These are phyloP conservation scores for Penicillium simplicissimum DNA, from an alignment of 495 filamentous ascomycete genomes.

Conservation along the genomic window DNA sequence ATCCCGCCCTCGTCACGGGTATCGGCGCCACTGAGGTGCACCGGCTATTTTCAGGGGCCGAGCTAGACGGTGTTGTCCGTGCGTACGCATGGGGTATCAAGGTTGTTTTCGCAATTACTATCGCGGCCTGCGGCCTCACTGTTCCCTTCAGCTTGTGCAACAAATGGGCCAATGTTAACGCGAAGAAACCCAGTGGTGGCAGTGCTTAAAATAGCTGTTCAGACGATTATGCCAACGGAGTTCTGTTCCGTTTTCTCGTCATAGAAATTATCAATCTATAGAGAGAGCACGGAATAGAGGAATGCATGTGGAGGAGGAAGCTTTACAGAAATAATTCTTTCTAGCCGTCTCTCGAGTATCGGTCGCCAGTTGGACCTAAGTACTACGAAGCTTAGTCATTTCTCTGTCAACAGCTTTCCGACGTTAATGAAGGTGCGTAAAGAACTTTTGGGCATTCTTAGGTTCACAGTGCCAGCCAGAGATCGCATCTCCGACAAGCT, in stretches of 20 bases:
- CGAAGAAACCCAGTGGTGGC: background rate
- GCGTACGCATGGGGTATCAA: constrained; percentile 16
- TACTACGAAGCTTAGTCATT: too few relatives aligned
- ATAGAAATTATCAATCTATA: background rate
- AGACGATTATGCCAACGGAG: background rate
- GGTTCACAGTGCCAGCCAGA: constrained; percentile 23
- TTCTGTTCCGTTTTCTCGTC: background rate
- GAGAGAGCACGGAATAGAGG: background rate
- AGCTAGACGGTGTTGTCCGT: constrained; percentile 11
- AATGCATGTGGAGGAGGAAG: background rate
- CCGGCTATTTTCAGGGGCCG: constrained; percentile 36
- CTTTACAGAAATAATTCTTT: background rate
- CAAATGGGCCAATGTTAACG: constrained; percentile 11
- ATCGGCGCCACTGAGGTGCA: constrained; percentile 56
- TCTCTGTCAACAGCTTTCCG: too few relatives aligned
- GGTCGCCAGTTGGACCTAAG: too few relatives aligned
- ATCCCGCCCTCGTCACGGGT: constrained; percentile 40
- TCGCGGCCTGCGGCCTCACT: constrained; percentile 9
- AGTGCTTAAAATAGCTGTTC: background rate
- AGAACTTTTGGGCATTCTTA: too few relatives aligned
- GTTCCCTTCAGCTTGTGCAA: constrained; percentile 7
- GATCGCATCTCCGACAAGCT: constrained; percentile 34
- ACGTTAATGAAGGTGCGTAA: too few relatives aligned
- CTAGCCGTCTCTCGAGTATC: too few relatives aligned
- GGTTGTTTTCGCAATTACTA: constrained; percentile 11